Evolutionary conservation across 345 rosid genomes (phyloP).

Genomic region (Boechera retrofracta): DNA sequence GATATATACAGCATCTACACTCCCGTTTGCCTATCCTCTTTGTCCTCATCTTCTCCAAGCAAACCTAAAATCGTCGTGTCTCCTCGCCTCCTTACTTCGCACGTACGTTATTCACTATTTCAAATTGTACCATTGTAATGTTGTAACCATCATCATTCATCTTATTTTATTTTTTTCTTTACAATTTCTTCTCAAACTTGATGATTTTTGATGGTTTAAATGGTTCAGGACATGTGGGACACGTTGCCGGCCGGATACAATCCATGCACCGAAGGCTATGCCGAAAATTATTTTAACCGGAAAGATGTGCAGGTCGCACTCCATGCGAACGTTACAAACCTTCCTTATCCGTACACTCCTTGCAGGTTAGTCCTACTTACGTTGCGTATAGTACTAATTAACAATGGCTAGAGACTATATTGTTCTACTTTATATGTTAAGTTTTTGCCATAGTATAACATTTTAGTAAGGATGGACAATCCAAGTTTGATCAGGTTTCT

Average conservation of each 20-base stretch:
- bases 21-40: slow-evolving; percentile 57
- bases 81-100: slow-evolving; percentile 47
- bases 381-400: neutral
- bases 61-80: slow-evolving; percentile 43
- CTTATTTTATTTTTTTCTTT: neutral
- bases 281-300: slow-evolving; percentile 60
- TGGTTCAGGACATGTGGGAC: slow-evolving; percentile 55
- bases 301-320: slow-evolving; percentile 75
- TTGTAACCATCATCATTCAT: neutral
- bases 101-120: slow-evolving; percentile 17
- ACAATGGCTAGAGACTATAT: neutral
- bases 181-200: neutral
- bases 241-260: slow-evolving; percentile 70
- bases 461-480: neutral
- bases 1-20: slow-evolving; percentile 74
- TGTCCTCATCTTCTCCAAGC: slow-evolving; percentile 27
- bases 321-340: slow-evolving; percentile 70
- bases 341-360: slow-evolving; percentile 60
- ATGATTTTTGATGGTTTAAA: slow-evolving; percentile 16
- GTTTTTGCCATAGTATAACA: slow-evolving; percentile 6
- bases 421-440: neutral
- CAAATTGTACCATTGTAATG: neutral
- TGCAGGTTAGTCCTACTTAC: slow-evolving; percentile 63
- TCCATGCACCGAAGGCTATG: slow-evolving; percentile 69
- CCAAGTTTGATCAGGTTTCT: neutral